Evolutionary conservation across 768 basidiomycete genomes (phyloP), one percentile per base, ranked within the genome.

Genomic region (Kwoniella dendrophila): DNA sequence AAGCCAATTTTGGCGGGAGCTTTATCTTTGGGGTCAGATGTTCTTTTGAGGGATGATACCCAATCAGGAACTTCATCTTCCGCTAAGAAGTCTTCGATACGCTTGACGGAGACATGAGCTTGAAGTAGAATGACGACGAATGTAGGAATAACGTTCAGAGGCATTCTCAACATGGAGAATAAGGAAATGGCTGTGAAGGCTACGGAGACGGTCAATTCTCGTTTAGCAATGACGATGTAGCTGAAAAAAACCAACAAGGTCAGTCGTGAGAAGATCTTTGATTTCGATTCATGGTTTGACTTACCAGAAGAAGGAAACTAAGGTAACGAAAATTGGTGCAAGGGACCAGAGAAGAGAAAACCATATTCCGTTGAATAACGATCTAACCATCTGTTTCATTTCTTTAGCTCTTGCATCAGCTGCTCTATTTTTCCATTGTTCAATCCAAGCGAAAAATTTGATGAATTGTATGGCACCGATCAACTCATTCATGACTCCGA

Each of bases 121-220:
- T 88, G 80, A 0, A 92, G 82, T 24, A 92, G 81, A 49, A 89
- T 86, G 7, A 93, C 88, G 47, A 77, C 77, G 59, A 67, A 78
- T 45, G 64, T 81, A 0, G 92, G 92, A 49, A 95, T 86, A 29
- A 89, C 83, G 68, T 90, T 90, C 47, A 93, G 80, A 0, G 92
- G 91, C 20, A 74, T 75, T 38, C 73, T 69, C 3, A 96, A 83
- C 92, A 96, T 92, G 47, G 83, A 83, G 78, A 95, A 95, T 43
- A 95, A 77, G 0, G 90, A 85, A 34, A 96, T 88, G 0, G 91
- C 87, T 44, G 93, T 95, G 74, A 95, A 95, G 0, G 94, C 93
- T 18, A 86, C 83, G 8, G 88, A 83, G 50, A 93, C 83, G 0
- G 90, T 88, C 48, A 98, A 76, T 73, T 89, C 81, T 47, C 89